Percentiles rank a stretch among this genome's conserved stretches.
phyloP scores from a whole-genome alignment of 2,329 filamentous ascomycete species.

The Acephala macrosclerotiorum region DNA sequence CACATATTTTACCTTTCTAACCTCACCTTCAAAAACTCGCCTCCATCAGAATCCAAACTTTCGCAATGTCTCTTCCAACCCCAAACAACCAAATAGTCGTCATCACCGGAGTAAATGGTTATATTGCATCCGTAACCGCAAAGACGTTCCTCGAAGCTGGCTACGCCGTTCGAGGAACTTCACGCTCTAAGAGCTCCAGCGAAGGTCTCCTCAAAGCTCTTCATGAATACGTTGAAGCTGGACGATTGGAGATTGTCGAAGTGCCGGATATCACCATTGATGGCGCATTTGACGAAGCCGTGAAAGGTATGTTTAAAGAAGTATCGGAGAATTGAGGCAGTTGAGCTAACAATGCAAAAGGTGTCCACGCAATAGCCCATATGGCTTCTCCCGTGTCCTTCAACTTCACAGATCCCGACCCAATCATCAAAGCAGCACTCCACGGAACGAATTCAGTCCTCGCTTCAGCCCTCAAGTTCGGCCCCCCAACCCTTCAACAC shows the following conservation, averaged over 20 bases:
- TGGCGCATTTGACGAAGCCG: constrained; percentile 1
- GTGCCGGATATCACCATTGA: constrained; percentile 2
- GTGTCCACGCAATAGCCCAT: neutral
- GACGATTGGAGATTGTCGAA: neutral
- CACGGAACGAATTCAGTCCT: neutral
- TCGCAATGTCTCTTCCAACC: neutral
- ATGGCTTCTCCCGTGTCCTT: constrained; percentile 3
- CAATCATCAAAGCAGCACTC: neutral
- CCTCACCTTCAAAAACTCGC: too few species aligned
- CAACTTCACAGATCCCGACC: neutral
- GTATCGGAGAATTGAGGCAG: neutral
- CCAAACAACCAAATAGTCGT: neutral
- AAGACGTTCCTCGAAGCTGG: neutral
- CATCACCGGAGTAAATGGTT: constrained; percentile 1
- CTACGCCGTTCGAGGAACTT: constrained; percentile 2
- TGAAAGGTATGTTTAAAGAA: neutral
- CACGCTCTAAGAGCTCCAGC: neutral
- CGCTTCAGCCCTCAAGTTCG: neutral
- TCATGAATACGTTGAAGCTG: neutral
- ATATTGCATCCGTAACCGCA: constrained; percentile 1
- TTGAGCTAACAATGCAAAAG: neutral
- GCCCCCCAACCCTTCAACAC: neutral
- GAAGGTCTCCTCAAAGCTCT: constrained; percentile 2
- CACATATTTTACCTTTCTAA: neutral
- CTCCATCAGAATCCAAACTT: neutral